Evolutionary conservation across 2,329 filamentous ascomycete species (phyloP), one percentile per base, ranked within the genome.

Genomic region (Ophiostoma populinum): DNA sequence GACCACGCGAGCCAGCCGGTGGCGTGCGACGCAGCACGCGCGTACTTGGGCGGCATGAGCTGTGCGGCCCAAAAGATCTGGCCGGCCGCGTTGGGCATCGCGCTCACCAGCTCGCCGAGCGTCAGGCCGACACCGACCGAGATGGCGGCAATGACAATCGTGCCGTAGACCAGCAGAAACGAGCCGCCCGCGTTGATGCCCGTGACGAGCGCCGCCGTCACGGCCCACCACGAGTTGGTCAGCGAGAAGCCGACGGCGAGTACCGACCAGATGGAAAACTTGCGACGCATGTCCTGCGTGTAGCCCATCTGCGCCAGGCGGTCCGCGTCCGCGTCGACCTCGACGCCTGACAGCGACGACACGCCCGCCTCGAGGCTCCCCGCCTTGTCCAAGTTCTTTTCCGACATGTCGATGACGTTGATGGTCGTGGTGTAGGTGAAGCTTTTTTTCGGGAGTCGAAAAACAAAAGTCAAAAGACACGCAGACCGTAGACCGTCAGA

Each of bases 61-160:
- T 65, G 60, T 2, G 59, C 63, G 0, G 70, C 64, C 65, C 67
- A 71, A 44, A 70, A 65, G 40, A 72, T 72, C 49, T 74, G 66
- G 7, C 68, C 69, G 29, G 65, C 68, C 0, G 63, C 34, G 47
- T 68, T 45, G 47, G 67, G 42, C 41, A 63, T 57, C 53, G 61
- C 61, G 0, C 56, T 61, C 3, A 54, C 55, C 32, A 60, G 51
- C 46, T 61, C 59, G 10, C 48, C 46, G 19, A 54, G 52, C 4
- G 51, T 46, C 21, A 46, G 42, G 31, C 58, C 61, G 16, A 62
- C 53, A 21, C 54, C 55, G 12, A 60, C 44, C 37, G 53, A 57
- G 2, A 61, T 61, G 16, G 58, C 44, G 56, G 61, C 62, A 11
- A 55, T 55, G 24, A 63, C 49, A 3, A 67, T 39, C 36, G 58